Base-by-base conservation (phyloP, 140 eudicot species). In the Cichorium intybus region DNA sequence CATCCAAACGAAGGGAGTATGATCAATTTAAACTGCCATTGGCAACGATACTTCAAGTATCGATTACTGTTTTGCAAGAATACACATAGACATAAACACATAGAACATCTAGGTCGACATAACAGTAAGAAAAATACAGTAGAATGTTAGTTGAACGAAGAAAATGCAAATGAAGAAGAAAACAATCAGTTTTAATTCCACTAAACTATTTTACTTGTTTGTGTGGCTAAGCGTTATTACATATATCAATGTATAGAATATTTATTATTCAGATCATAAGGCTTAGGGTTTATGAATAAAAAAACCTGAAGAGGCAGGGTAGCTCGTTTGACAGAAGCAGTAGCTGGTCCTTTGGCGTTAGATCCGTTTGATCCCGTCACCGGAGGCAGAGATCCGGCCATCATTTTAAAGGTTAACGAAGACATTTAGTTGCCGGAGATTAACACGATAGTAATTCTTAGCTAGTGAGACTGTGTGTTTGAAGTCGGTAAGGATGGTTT, bases 301-400 rank as follows among this genome's bases (percentile, higher is more conserved):
- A 53, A 23, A 48, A 81, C 86, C 86, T 77, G 86, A 67, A 68
- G 51, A 51, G 68, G 75, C 56, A 68, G 74, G 34, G 66, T 68
- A 64, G 85, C 33, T 67, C 35, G 62, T 71, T 66, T 66, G 62
- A 45, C 29, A 46, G 62, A n/a, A 64, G 80, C 41, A 56, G 79
- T 51, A 24, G 64, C 10, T 46, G 53, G 41, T 4, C 43, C 55
- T 39, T 64, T 59, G 46, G 31, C 70, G 46, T 47, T 74, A 31
- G 80, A 72, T 31, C 73, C 62, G 2, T 15, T 50, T 47, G 68
- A 39, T 10, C 37, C 31, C 16, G 57, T 47, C 39, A 49, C 72
- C 77, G 79, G 76, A 51, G 77, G 72, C 15, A 65, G 62, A 56
- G 74, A 33, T 70, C 70, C 74, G 59, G 65, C 52, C 64, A 52